Base-by-base conservation (phyloP, 441 rosid genomes). In the Omphalea diandra region DNA sequence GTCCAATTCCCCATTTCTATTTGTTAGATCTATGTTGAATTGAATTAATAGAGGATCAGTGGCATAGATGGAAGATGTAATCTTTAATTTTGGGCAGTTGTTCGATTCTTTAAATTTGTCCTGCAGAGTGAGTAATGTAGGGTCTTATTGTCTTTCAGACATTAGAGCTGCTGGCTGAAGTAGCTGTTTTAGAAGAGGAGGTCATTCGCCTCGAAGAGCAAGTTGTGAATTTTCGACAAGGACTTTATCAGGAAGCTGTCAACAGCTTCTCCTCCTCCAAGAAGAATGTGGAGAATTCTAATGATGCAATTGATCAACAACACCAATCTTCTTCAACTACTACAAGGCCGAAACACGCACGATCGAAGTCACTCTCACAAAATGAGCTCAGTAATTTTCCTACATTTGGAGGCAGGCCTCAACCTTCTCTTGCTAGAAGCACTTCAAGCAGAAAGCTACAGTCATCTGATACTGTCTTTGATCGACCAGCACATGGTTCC, bases 101-200 rank as follows among this genome's bases (percentile, higher is more conserved):
- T 9, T 53, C n/a, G 41, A 32, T 40, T 46, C 22, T 14, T 68
- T 67, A 52, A 12, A 36, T n/a, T 41, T 43, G 18, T 65, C n/a
- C 2, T 63, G 11, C n/a, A 17, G 27, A 27, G 18, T 24, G 14
- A 43, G 41, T 73, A 66, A 52, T 65, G 67, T 46, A 65, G 40
- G 26, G 54, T 24, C 27, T 54, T n/a, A 17, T 50, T 44, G 44
- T 69, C 57, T 57, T 71, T 74, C 56, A 93, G 98, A 89, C 90
- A 77, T 71, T 93, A 73, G 94, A 91, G 87, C 88, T 93, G 60
- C 86, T 93, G 63, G 98, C 98, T 71, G 98, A 93, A 83, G 98
- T 93, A 66, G 97, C 98, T 69, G 91, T 91, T 53, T 77, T 93
- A 76, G 98, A 93, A 77, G 98, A 93, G 75, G 98, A 93, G 76